Evolutionary conservation across 345 rosid species (phyloP).

Genomic region (Moricandia arvensis): DNA sequence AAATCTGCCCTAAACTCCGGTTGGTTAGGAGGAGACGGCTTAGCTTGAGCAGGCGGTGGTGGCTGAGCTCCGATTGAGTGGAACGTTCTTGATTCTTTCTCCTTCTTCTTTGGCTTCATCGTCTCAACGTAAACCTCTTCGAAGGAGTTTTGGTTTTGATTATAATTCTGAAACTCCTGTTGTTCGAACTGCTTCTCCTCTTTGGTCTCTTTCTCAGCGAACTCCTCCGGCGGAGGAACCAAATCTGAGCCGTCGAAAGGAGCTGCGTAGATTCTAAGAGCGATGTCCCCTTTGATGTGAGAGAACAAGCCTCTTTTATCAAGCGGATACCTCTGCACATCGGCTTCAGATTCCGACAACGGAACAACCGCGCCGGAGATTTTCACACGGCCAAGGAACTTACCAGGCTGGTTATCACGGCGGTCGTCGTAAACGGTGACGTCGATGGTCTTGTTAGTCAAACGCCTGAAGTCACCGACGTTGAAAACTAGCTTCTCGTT

Average conservation of each 20-base stretch:
- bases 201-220: background rate
- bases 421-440: conserved; percentile 60
- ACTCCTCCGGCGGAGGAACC: conserved; percentile 14
- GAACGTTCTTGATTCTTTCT: conserved; percentile 70
- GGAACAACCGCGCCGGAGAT: conserved; percentile 67
- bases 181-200: conserved; percentile 32
- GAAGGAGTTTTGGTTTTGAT: background rate
- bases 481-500: conserved; percentile 63
- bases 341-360: conserved; percentile 55
- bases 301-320: conserved; percentile 83
- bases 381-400: conserved; percentile 78
- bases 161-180: conserved; percentile 33
- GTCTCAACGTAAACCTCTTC: conserved; percentile 33
- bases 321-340: conserved; percentile 68
- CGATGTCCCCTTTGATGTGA: conserved; percentile 69
- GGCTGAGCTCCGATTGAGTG: conserved; percentile 60
- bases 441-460: conserved; percentile 49
- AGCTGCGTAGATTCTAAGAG: conserved; percentile 49
- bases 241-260: conserved; percentile 24
- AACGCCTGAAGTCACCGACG: conserved; percentile 40
- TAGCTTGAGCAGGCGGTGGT: conserved; percentile 25
- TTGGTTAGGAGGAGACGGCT: conserved; percentile 27
- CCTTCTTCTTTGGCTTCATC: conserved; percentile 56
- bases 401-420: conserved; percentile 45
- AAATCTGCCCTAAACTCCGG: conserved; percentile 56